Conservation (phyloP, 1,284 basidiomycete species). For the Mycosarcoma maydis region DNA sequence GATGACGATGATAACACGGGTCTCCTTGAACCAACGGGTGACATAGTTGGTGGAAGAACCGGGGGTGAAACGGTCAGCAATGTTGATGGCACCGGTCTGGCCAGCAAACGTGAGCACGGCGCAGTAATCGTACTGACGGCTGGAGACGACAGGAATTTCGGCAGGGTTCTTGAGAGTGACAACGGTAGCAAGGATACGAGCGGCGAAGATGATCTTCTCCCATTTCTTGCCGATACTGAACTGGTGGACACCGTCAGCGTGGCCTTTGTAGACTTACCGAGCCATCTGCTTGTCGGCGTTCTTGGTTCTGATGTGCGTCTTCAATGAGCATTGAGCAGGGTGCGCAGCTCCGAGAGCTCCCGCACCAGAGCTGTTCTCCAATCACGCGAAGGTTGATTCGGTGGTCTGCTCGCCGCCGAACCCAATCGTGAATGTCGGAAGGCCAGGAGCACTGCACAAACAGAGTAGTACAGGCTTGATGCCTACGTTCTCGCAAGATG, state of each 20-base stretch:
- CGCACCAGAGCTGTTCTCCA: no score
- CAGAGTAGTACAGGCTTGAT: no score
- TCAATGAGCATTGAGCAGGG: no score
- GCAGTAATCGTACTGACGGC: slow-evolving; percentile 97
- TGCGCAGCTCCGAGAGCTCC: no score
- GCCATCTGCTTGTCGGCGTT: slow-evolving; percentile 99
- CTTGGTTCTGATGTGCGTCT: slow-evolving; percentile 87
- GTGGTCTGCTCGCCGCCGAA: no score
- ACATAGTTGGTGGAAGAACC: slow-evolving; percentile 98
- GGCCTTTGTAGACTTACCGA: slow-evolving; percentile 96
- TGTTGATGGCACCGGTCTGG: slow-evolving; percentile 97
- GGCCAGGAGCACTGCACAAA: no score
- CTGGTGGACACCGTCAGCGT: slow-evolving; percentile 95
- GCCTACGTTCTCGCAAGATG: no score
- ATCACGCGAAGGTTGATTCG: no score
- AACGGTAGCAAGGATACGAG: slow-evolving; percentile 68
- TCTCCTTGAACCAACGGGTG: slow-evolving; percentile 99
- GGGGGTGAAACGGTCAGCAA: slow-evolving; percentile 98
- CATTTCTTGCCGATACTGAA: slow-evolving; percentile 99
- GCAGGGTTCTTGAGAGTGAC: slow-evolving; percentile 99
- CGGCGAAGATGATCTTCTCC: slow-evolving; percentile 81
- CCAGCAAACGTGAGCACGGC: slow-evolving; percentile 98
- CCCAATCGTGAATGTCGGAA: no score
- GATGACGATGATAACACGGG: slow-evolving; percentile 95
- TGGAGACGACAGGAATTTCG: slow-evolving; percentile 97